phyloP scores from a whole-genome alignment of 306 rosid genomes.

The Rubus parviflorus region DNA sequence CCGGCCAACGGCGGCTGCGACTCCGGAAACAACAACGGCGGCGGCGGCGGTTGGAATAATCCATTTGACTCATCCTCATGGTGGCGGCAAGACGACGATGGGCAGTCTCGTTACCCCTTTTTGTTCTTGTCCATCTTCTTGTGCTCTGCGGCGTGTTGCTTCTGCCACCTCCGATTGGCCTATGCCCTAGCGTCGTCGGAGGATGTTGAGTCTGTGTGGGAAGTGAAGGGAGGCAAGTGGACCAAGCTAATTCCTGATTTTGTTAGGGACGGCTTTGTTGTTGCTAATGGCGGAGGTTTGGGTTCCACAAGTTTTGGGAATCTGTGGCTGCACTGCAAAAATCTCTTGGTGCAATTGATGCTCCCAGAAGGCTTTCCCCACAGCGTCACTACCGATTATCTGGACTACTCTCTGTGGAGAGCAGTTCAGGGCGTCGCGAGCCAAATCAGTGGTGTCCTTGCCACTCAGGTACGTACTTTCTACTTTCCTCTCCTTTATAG shows the following conservation, averaged over 20 bases:
- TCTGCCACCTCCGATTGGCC: slow-evolving; percentile 56
- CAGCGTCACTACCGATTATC: slow-evolving; percentile 76
- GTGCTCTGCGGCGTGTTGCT: slow-evolving; percentile 39
- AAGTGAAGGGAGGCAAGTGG: slow-evolving; percentile 81
- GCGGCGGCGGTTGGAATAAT: slow-evolving; percentile 43
- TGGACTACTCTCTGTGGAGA: slow-evolving; percentile 90
- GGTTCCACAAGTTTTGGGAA: slow-evolving; percentile 21
- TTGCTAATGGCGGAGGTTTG: slow-evolving; percentile 23
- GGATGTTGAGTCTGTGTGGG: slow-evolving; percentile 44
- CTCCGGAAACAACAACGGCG: slow-evolving; percentile 17
- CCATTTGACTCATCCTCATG: slow-evolving; percentile 41
- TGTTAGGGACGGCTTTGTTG: slow-evolving; percentile 48
- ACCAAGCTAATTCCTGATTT: slow-evolving; percentile 49
- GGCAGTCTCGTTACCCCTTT: slow-evolving; percentile 27
- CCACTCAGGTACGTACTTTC: slow-evolving; percentile 70
- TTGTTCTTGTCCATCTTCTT: slow-evolving; percentile 39
- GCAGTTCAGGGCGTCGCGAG: slow-evolving; percentile 93
- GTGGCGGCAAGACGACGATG: slow-evolving; percentile 27
- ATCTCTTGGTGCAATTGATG: slow-evolving; percentile 56
- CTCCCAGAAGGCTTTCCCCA: slow-evolving; percentile 91
- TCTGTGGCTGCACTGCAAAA: slow-evolving; percentile 46
- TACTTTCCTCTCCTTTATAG: no score
- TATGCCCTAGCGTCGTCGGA: slow-evolving; percentile 49
- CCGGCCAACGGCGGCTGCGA: slow-evolving; percentile 16
- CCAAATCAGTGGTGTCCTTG: slow-evolving; percentile 84